Evolutionary conservation across 805 yeast genomes (phyloP), one percentile per base, ranked within the genome.

Genomic region (Kodamaea sagamina): DNA sequence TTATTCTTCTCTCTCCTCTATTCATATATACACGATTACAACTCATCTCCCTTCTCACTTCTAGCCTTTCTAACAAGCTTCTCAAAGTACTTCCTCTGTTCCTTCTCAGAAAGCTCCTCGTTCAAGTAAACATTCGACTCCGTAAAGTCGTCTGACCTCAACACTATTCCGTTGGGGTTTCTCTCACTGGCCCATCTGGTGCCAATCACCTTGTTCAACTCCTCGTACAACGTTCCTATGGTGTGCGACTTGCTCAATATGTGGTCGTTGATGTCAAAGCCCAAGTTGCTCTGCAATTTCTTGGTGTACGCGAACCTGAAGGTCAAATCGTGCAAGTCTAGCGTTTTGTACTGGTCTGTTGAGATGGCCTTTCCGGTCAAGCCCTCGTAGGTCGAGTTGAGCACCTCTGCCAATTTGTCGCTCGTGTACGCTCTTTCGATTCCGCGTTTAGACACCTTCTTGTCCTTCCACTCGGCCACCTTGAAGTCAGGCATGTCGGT

Each of bases 121-220:
- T 76, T 80, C 47, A 81, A 67, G 48, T 73, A 72, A 25, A 82
- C 65, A 51, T 85, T 86, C 11, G 36, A 37, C 29, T 84, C 79
- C 22, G 63, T 68, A 55, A 79, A 85, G 35, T 78, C 82, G 21
- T 68, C 71, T 6, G 68, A 60, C 44, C 79, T 68, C 51, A 87
- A 69, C 47, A 81, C 79, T 43, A 87, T 78, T 21, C 88, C 92
- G 54, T 84, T 78, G n/a, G 93, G 89, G 54, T 81, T 78, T 58
- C 81, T 75, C 57, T 84, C 89, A 53, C 77, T 78, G 50, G 67
- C 74, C 57, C 67, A 66, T 52, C 72, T 68, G 13, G 55, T 51
- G 16, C 73, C 71, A 18, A 74, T 66, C n/a, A 73, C 58, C 43
- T 63, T 48, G 7, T 52, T 41, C 37, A 79, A 62, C 41, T 71